Evolutionary conservation across 2,329 filamentous ascomycete genomes (phyloP).

Genomic region (Meredithiella fracta): DNA sequence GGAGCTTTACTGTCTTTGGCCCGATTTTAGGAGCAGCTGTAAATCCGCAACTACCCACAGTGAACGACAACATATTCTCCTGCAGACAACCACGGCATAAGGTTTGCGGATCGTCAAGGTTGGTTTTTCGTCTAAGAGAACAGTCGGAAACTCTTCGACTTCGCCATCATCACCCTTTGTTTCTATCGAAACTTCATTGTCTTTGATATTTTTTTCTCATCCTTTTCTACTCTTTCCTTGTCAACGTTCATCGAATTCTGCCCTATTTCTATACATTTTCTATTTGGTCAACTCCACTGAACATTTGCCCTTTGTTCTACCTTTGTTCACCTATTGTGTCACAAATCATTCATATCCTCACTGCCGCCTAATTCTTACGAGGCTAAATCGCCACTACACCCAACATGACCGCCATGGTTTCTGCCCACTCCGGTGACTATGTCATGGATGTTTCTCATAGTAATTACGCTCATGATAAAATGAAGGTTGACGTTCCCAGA

Average conservation of each 20-base stretch:
- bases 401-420: not conserved
- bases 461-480: not conserved
- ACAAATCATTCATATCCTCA: not conserved
- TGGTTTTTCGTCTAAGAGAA: too few relatives aligned
- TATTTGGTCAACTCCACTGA: not conserved
- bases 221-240: too few relatives aligned
- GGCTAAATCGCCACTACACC: not conserved
- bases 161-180: not conserved
- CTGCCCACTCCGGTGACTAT: not conserved
- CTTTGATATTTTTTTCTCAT: not conserved
- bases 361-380: not conserved
- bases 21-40: too few relatives aligned
- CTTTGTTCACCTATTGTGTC: not conserved
- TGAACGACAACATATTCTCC: too few relatives aligned
- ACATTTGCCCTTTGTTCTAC: not conserved
- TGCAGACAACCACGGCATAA: too few relatives aligned
- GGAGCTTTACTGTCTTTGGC: too few relatives aligned
- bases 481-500: not conserved
- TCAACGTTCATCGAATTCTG: too few relatives aligned
- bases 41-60: too few relatives aligned
- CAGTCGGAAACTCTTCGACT: too few relatives aligned
- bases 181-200: not conserved
- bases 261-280: not conserved
- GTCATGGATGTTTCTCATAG: not conserved
- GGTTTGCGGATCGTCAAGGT: too few relatives aligned